Evolutionary conservation across 768 basidiomycete genomes (phyloP).

Genomic region (Thelephora aurantiotincta): DNA sequence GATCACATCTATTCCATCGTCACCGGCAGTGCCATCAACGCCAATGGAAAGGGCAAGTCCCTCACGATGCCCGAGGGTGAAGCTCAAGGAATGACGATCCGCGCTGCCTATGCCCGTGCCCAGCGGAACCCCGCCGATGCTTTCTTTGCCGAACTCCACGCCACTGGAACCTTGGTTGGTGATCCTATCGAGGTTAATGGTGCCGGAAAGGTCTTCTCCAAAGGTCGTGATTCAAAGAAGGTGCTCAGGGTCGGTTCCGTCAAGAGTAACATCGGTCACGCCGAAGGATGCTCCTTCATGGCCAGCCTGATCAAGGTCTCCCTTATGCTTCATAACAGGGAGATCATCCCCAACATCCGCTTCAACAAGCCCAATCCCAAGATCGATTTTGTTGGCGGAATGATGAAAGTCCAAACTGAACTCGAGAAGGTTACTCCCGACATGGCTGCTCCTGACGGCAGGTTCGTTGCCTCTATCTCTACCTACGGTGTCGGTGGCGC

Average conservation of each 20-base stretch:
- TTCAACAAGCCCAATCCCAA: constrained; percentile 8
- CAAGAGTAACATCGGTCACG: constrained; percentile 31
- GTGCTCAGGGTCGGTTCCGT: constrained; percentile 24
- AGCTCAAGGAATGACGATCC: constrained; percentile 20
- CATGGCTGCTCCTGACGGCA: constrained; percentile 16
- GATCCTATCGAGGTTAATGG: constrained; percentile 14
- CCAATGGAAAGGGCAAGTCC: constrained; percentile 19
- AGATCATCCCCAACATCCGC: constrained; percentile 8
- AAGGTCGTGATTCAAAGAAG: constrained; percentile 11
- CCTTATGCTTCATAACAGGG: constrained; percentile 12
- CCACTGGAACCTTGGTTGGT: constrained; percentile 14
- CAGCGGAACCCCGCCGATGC: constrained; percentile 15
- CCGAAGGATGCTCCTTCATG: constrained; percentile 19
- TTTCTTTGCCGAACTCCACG: constrained; percentile 15
- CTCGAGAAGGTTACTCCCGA: constrained; percentile 14
- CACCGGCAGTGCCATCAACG: constrained; percentile 19
- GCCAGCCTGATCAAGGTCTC: constrained; percentile 21
- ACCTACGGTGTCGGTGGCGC: constrained; percentile 22
- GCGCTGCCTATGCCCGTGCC: constrained; percentile 17
- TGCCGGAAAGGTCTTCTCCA: constrained; percentile 14
- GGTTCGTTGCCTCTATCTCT: constrained; percentile 19
- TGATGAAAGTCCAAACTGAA: constrained; percentile 9
- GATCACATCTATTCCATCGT: constrained; percentile 19
- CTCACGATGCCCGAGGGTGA: constrained; percentile 22
- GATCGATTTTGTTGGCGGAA: constrained; percentile 9